phyloP scores from a whole-genome alignment of 1,284 basidiomycete species.

The Cronartium quercuum region DNA sequence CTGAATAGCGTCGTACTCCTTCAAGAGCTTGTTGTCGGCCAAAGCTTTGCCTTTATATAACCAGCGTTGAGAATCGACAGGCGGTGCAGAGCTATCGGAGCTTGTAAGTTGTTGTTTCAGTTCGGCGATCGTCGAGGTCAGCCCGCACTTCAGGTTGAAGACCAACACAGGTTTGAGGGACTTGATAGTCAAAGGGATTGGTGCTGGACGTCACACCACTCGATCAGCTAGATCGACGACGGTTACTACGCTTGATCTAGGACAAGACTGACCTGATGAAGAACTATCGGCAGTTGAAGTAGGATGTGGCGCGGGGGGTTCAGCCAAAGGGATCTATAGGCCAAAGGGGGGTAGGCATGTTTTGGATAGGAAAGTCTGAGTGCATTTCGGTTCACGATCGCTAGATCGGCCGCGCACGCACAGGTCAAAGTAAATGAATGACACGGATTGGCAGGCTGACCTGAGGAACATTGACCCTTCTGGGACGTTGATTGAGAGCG shows the following conservation, averaged over 20 bases:
- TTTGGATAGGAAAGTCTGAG: neutral
- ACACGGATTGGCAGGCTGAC: neutral
- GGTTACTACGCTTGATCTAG: too few relatives aligned
- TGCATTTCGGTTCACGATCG: neutral
- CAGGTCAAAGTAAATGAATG: neutral
- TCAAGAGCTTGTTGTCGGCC: constrained; percentile 72
- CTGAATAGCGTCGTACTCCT: constrained; percentile 70
- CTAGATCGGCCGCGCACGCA: neutral
- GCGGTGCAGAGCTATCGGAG: constrained; percentile 57
- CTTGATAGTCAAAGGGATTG: constrained; percentile 73
- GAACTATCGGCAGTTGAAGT: constrained; percentile 5
- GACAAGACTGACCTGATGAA: neutral
- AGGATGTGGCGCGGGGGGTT: constrained; percentile 36
- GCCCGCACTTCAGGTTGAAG: constrained; percentile 63
- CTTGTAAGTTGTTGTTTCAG: constrained; percentile 68
- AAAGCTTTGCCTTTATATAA: constrained; percentile 87
- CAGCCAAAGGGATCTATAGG: constrained; percentile 38
- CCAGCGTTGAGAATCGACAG: constrained; percentile 69
- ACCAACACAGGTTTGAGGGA: constrained; percentile 76
- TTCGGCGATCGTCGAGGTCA: constrained; percentile 68
- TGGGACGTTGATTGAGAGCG: constrained; percentile 63
- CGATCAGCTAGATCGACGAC: too few relatives aligned
- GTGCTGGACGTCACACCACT: too few relatives aligned
- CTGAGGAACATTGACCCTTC: constrained; percentile 43
- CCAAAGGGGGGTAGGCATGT: neutral